A percentile compares a stretch with the other conserved stretches of the same genome.
phyloP scores from a whole-genome alignment of 2,329 filamentous ascomycete species.

The Sporothrix sp. region DNA sequence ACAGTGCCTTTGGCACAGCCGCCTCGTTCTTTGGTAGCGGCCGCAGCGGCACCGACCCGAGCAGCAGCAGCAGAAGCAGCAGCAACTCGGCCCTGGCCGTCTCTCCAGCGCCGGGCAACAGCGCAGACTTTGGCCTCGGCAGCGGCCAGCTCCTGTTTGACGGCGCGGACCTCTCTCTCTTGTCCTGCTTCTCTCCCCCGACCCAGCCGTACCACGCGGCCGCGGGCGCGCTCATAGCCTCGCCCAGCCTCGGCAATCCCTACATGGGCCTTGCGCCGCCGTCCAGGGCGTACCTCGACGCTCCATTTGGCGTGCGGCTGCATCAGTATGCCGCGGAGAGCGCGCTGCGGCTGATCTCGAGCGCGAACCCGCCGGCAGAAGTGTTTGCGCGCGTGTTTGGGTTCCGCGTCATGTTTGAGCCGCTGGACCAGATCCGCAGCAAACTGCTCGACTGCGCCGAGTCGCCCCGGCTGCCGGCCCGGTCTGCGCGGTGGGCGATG shows the following conservation, averaged over 20 bases:
- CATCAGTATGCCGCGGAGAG: constrained; percentile 56
- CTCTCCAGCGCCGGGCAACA: constrained; percentile 14
- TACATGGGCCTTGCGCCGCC: constrained; percentile 34
- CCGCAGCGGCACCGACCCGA: no score
- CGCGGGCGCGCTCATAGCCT: constrained; percentile 3
- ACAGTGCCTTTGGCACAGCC: not conserved
- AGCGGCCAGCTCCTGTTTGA: not conserved
- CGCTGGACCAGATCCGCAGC: constrained; percentile 36
- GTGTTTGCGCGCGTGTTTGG: constrained; percentile 53
- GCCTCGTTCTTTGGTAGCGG: no score
- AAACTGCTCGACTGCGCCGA: constrained; percentile 29
- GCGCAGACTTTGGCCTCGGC: constrained; percentile 1
- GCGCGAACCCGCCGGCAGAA: constrained; percentile 37
- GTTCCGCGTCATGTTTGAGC: constrained; percentile 56
- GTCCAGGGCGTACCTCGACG: constrained; percentile 51
- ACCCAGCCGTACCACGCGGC: not conserved
- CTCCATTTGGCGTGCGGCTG: constrained; percentile 59
- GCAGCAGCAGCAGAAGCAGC: constrained; percentile 4
- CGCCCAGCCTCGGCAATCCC: constrained; percentile 22
- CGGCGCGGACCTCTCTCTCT: not conserved
- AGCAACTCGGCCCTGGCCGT: not conserved
- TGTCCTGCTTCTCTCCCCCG: no score
- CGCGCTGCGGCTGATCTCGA: constrained; percentile 47
- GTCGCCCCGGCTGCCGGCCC: constrained; percentile 43
- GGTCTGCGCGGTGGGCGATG: constrained; percentile 37